Base-by-base conservation (phyloP, 1,284 basidiomycete species). In the Ganoderma resinaceum region DNA sequence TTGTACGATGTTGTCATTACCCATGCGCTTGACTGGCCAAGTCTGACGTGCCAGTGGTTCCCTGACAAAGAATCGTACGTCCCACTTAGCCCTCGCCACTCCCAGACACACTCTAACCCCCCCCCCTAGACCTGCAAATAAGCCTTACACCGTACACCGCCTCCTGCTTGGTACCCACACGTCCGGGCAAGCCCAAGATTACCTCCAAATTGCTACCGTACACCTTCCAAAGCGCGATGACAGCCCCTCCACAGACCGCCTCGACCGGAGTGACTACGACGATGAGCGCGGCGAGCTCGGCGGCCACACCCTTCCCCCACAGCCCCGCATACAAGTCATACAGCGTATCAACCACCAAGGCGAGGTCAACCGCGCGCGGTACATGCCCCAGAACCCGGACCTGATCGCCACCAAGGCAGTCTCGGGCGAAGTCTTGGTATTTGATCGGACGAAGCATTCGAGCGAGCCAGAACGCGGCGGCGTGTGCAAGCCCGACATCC, bases 361-460 rank as follows among this genome's bases (percentile, higher is more conserved):
- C 62, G 98, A 99, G 80, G 95, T 99, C 76, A 99, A 99, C 81
- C 86, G 97, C 46, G 98, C 98, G 66, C 88, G 98, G 58, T 99
- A 99, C 81, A 99, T 98, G 95, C 98, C 98, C 18, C 97, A 99
- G 82, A 99, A 99, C 78, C 94, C 95, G 7, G 95, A 99, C 81
- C 81, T 99, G 73, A 95, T 99, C 72, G 98, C 98, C 2, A 99
- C 97, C 11, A 97, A 99, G 76, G 86, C 96, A 12, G 89, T 97
- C 9, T 90, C 88, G 6, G 98, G 98, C 18, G 95, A 97, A 73
- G 95, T 98, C 12, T 87, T 94, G 72, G 84, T 99, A 43, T 99
- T 99, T 81, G 98, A 99, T 82, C 85, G 98, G 67, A 99, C 98
- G 60, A 99, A 98, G 81, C 97, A 99, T 80, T 91, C 95, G 72